Conservation (phyloP, 2,329 filamentous ascomycete genomes). For the Epichloe bromicola region DNA sequence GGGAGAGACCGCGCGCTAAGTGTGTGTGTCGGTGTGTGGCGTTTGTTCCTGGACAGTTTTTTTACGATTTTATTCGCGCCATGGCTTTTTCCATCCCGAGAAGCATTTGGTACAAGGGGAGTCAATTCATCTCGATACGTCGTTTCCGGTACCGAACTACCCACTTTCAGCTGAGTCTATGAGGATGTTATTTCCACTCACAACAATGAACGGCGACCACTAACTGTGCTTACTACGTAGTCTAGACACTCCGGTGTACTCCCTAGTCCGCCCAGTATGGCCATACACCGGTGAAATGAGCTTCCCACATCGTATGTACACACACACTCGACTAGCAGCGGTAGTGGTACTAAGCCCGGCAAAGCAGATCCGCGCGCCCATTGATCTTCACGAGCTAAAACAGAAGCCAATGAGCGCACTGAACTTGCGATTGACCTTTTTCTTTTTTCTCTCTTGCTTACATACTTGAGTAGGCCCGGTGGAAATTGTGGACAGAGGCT, state of each 20-base stretch:
- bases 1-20: neutral
- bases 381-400: neutral
- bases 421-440: neutral
- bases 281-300: neutral
- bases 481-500: neutral
- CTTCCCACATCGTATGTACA: no score
- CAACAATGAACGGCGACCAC: no score
- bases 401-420: neutral
- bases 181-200: no score
- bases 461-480: neutral
- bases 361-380: neutral
- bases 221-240: no score
- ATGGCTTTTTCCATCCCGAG: no score
- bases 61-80: no score
- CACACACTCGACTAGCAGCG: neutral
- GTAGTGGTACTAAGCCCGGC: neutral
- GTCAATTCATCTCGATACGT: no score
- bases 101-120: no score
- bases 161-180: no score
- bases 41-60: no score
- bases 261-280: neutral
- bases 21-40: neutral
- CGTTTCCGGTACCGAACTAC: no score
- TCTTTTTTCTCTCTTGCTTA: neutral
- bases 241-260: no score